Percentiles rank a stretch among this genome's conserved stretches.
Evolutionary conservation across 495 filamentous ascomycete species (phyloP).

Genomic region (Penicillium waksmanii): DNA sequence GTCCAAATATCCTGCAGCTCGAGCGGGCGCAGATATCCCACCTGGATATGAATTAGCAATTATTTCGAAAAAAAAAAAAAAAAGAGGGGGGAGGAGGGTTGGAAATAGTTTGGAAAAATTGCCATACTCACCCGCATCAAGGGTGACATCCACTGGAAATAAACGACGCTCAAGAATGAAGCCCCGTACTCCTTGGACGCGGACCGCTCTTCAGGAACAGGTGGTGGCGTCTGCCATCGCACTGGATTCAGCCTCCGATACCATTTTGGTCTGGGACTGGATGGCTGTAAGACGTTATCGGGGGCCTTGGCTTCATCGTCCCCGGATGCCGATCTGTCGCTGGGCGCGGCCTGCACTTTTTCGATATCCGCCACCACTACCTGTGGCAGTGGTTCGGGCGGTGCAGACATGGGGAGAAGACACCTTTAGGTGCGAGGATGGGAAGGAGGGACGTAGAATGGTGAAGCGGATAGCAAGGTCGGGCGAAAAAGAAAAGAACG

Average conservation of each 20-base stretch:
- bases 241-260: conserved; percentile 59
- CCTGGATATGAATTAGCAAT: conserved; percentile 8
- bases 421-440: neutral
- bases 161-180: conserved; percentile 54
- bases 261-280: conserved; percentile 49
- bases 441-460: neutral
- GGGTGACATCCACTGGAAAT: conserved; percentile 65
- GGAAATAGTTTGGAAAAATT: too few species aligned
- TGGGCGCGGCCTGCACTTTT: conserved; percentile 20
- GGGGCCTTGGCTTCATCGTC: conserved; percentile 26
- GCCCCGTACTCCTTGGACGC: conserved; percentile 58
- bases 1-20: conserved; percentile 85
- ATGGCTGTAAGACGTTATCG: conserved; percentile 10
- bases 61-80: too few species aligned
- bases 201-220: conserved; percentile 54
- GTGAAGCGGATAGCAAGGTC: neutral
- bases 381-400: conserved; percentile 22
- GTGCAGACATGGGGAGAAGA: conserved; percentile 21
- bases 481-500: neutral
- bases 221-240: conserved; percentile 51
- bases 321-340: conserved; percentile 20
- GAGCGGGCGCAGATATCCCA: conserved; percentile 81
- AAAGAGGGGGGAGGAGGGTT: too few species aligned
- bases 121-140: conserved; percentile 51
- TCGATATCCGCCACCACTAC: conserved; percentile 22